Evolutionary conservation across 2,329 filamentous ascomycete species (phyloP), one percentile per base, ranked within the genome.

Genomic region (Ceratocystis ficicola): DNA sequence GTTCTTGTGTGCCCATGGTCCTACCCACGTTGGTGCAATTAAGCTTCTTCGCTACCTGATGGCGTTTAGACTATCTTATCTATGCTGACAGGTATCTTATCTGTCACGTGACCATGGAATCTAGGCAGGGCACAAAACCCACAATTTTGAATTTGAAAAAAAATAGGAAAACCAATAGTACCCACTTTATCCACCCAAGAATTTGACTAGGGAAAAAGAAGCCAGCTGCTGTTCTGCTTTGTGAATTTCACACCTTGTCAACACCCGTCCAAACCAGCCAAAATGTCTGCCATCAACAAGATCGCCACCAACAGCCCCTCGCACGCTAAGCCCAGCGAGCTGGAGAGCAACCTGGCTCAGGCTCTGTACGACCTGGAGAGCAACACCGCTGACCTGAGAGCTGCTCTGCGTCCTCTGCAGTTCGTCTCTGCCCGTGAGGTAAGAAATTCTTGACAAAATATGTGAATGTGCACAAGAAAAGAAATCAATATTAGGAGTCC

Each of bases 391-490:
- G 94, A 99, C 82, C 89, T 99, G 82, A 95, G 93, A 89, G 86
- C 85, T 76, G 88, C 91, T 74, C 88, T 99, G 77, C 88, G 94
- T 77, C 94, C 94, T 80, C 87, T 99, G 81, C 94, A 99, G 86
- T 92, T 99, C 81, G 90, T 95, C 79, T 95, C 90, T 82, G 94
- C 94, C 78, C 90, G 92, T 81, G 94, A 99, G 93, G 94, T 99
- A 88, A 91, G 91, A 86, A 78, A 66, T 70, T 60, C 22, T 25
- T 59, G 60, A 64, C 25, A 59, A 15, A 10, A 7, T 48, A 60
- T 46, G 25, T 10, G 7, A 52, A 52, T 12, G 55, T 65, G 36
- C 65, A 15, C 44, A 28, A 28, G 55, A 44, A 59, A 22, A 59
- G 1, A 60, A 5, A 61, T 1, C 50, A 36, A 60, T 50, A 17